phyloP scores from a whole-genome alignment of 2,329 filamentous ascomycete genomes.

The Rhinocladiella similis region DNA sequence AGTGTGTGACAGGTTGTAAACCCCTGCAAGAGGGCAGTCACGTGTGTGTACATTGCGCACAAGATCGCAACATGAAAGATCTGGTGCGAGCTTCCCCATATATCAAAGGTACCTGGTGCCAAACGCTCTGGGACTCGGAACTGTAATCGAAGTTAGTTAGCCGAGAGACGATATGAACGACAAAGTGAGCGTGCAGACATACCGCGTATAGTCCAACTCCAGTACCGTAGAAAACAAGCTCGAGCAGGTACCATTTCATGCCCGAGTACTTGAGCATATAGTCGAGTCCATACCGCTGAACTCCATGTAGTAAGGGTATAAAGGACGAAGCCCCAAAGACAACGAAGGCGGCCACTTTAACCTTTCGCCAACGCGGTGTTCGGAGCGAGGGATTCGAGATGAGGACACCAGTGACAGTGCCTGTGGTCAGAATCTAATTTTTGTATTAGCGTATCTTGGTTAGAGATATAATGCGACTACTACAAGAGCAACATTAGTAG shows the following conservation, averaged over 20 bases:
- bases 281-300: no score
- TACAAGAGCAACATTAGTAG: no score
- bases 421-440: no score
- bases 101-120: constrained; percentile 77
- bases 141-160: not conserved
- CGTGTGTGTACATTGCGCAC: constrained; percentile 5
- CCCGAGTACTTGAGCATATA: constrained; percentile 10
- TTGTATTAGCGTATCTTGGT: no score
- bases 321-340: no score
- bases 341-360: no score
- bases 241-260: constrained; percentile 26
- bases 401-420: no score
- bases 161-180: not conserved
- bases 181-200: constrained; percentile 1
- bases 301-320: no score
- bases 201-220: constrained; percentile 5
- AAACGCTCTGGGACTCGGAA: constrained; percentile 75
- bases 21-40: constrained; percentile 1
- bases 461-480: no score
- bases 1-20: constrained; percentile 3
- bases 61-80: constrained; percentile 71
- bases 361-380: no score
- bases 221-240: constrained; percentile 24
- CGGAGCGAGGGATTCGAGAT: no score
- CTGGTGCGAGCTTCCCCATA: constrained; percentile 91